phyloP scores from a whole-genome alignment of 345 rosid species.

The Populus alba region DNA sequence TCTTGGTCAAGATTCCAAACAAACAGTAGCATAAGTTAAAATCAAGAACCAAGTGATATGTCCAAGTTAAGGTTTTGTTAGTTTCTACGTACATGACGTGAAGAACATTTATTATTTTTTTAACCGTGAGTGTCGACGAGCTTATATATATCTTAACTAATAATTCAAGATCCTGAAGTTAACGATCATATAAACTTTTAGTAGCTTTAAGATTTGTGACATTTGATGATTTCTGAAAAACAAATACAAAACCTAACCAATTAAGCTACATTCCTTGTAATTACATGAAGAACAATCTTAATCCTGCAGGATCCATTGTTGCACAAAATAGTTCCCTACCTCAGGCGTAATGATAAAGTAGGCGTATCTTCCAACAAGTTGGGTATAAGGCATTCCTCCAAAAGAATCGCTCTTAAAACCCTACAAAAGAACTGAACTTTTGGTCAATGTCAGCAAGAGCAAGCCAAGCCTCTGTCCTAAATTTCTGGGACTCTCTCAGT shows the following conservation, averaged over 20 bases:
- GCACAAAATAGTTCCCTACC: not conserved
- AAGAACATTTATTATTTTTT: not conserved
- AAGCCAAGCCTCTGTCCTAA: no score
- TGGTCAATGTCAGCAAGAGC: no score
- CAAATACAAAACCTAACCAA: rapidly evolving
- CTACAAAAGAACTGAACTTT: not conserved
- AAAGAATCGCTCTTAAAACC: not conserved
- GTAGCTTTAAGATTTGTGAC: rapidly evolving
- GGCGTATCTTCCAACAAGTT: not conserved
- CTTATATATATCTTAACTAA: no score
- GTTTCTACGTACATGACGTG: not conserved
- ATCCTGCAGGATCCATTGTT: not conserved
- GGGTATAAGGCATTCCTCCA: not conserved
- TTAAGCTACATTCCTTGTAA: no score
- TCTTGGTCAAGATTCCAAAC: not conserved
- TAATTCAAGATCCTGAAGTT: rapidly evolving
- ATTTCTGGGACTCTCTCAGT: no score
- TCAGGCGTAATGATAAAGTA: not conserved
- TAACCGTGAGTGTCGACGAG: no score
- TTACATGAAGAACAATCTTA: not conserved
- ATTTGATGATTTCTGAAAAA: no score
- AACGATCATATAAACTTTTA: rapidly evolving
- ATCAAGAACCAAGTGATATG: not conserved
- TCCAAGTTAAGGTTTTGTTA: not conserved
- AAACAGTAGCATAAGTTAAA: not conserved